These are phyloP conservation scores for Lichtheimia hyalospora DNA, from an alignment of 371 early-diverging fungal species.

Conservation along the genomic window DNA sequence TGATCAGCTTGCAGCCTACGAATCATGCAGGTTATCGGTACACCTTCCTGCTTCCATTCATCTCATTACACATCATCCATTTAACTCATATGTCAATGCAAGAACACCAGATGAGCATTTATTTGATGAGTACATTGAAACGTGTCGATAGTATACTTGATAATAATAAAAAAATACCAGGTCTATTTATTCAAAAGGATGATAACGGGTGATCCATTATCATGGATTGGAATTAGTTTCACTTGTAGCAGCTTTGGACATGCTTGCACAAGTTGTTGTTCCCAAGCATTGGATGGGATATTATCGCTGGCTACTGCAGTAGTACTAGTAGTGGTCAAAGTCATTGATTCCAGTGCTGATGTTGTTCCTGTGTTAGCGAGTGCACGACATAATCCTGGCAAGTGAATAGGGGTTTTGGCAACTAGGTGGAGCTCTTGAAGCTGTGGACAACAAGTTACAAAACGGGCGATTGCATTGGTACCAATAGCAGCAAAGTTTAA, in stretches of 20 bases:
- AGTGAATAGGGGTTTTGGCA: conserved; percentile 30
- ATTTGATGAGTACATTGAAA: conserved; percentile 6
- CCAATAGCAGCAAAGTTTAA: conserved; percentile 28
- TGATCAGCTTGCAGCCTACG: conserved; percentile 25
- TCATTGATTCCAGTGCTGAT: neutral
- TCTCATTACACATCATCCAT: conserved; percentile 24
- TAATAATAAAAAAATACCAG: neutral
- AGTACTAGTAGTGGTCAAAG: too few relatives aligned
- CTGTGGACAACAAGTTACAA: conserved; percentile 24
- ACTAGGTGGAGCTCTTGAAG: conserved; percentile 19
- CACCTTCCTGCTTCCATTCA: conserved; percentile 20
- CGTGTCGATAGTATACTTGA: conserved; percentile 9
- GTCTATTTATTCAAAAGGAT: neutral
- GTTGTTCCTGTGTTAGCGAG: neutral
- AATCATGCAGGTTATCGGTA: conserved; percentile 38
- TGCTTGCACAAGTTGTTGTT: too few relatives aligned
- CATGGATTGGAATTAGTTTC: too few relatives aligned
- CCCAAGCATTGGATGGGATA: neutral
- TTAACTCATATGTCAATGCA: conserved; percentile 12
- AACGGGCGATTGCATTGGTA: conserved; percentile 21
- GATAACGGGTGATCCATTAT: too few relatives aligned
- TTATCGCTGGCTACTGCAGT: neutral
- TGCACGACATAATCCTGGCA: conserved; percentile 18
- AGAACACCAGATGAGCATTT: conserved; percentile 11
- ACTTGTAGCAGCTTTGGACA: too few relatives aligned